Evolutionary conservation across 768 basidiomycete genomes (phyloP), one percentile per base, ranked within the genome.

Genomic region (Pisolithus albus): DNA sequence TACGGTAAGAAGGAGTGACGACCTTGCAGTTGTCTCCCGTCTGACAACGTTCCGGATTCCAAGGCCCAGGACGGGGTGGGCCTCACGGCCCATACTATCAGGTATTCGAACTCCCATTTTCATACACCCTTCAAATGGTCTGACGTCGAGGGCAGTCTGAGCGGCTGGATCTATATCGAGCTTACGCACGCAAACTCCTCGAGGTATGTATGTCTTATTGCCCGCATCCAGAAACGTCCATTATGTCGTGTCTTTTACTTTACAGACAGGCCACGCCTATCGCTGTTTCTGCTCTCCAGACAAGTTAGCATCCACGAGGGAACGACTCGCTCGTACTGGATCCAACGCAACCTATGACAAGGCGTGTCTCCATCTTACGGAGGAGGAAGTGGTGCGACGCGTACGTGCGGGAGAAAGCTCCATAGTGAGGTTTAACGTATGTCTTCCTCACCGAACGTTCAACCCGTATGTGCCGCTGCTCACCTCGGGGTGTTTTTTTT

Each of bases 201-300:
- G 82, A 88, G 49, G 95, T 94, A 56, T 28, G 75, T 54, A 21
- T 24, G 15, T 15, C 43, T 5, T 0, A 16, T 4, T 5, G 18
- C 11, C 15, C 8, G 28, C 5, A 7, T 10, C 43, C 24, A 30
- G 15, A 7, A 11, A 15, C 15, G 30, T 6, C 2, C 7, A 19
- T 9, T 9, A 19, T 8, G 11, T 1, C 26, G 7, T 45, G 16
- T 45, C 24, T 28, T 45, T 15, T 13, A 15, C 34, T 23, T 45
- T 39, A 28, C 55, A 97, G 93, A 78, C 80, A 40, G 91, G 87
- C 4, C 81, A 88, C 52, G 95, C 94, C 7, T 99, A 99, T 64
- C 84, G 90, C 18, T 98, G 96, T 67, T 98, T 98, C 73, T 97
- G 95, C 67, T 79, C 86, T 2, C 73, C 82, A 0, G 83, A 88